phyloP scores from a whole-genome alignment of 495 filamentous ascomycete species.

The Physcia stellaris region DNA sequence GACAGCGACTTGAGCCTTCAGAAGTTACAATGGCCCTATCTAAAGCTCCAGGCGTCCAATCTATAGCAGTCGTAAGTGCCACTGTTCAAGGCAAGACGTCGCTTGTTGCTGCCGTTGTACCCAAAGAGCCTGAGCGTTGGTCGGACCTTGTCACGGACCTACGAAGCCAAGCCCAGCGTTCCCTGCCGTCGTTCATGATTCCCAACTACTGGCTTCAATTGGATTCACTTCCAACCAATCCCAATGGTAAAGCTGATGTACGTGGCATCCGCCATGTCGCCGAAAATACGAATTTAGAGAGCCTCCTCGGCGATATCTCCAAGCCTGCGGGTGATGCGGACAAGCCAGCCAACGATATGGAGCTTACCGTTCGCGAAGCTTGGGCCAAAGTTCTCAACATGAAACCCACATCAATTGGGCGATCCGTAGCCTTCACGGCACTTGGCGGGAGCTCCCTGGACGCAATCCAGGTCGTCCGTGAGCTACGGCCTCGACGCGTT shows the following conservation, averaged over 20 bases:
- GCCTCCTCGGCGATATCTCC: background rate
- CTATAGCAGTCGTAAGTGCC: constrained; percentile 2
- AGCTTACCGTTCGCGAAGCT: background rate
- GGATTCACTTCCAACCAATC: constrained; percentile 7
- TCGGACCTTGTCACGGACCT: constrained; percentile 1
- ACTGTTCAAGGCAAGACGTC: constrained; percentile 8
- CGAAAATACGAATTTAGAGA: constrained; percentile 1
- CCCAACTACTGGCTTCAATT: constrained; percentile 8
- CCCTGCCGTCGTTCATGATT: constrained; percentile 9
- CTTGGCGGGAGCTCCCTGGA: constrained; percentile 12
- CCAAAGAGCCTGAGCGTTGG: constrained; percentile 1
- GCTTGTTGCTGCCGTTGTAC: constrained; percentile 14
- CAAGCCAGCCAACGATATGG: background rate
- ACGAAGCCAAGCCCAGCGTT: background rate
- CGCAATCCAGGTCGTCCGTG: constrained; percentile 3
- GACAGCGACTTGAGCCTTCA: constrained; percentile 27
- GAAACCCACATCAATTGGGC: background rate
- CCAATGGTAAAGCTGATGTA: constrained; percentile 15
- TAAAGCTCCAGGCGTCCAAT: background rate
- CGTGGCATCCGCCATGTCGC: constrained; percentile 4
- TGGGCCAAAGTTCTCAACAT: constrained; percentile 9
- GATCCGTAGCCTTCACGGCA: constrained; percentile 5
- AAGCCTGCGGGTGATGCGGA: background rate
- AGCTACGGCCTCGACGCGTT: constrained; percentile 4
- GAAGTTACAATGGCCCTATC: constrained; percentile 16